Percentiles rank a stretch among this genome's conserved stretches.
Conservation (phyloP, 257 asterid genomes). For the Ophiorrhiza pumila region DNA sequence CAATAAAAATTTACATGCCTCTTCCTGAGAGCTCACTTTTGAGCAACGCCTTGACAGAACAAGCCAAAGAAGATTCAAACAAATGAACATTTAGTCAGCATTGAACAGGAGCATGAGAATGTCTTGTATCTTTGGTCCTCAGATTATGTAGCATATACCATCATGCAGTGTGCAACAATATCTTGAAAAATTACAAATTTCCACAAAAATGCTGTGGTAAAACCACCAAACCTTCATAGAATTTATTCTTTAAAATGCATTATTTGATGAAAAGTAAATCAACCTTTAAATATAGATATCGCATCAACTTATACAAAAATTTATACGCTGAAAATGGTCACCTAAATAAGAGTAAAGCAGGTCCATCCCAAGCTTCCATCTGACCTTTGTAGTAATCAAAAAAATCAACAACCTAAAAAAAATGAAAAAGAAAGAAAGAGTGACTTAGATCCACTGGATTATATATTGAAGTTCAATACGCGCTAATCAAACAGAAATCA, state of each 20-base stretch:
- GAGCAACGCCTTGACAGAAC: background rate
- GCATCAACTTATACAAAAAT: background rate
- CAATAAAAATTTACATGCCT: background rate
- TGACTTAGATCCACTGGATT: conserved; percentile 22
- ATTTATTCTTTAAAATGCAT: background rate
- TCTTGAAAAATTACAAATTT: background rate
- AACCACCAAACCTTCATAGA: background rate
- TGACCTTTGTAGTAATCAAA: conserved; percentile 98
- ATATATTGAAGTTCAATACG: conserved; percentile 4
- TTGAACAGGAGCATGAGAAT: background rate
- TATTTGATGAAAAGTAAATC: background rate
- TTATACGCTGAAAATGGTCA: conserved; percentile 26
- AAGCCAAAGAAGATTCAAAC: background rate
- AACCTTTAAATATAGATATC: background rate
- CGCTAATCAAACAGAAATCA: background rate
- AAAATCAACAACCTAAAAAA: conserved; percentile 75
- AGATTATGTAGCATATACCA: background rate
- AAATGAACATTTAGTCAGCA: background rate
- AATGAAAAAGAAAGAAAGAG: conserved; percentile 26
- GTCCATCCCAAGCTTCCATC: conserved; percentile 99
- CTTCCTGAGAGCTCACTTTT: background rate
- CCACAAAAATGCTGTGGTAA: background rate
- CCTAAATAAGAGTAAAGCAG: conserved; percentile 98
- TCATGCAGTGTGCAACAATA: background rate
- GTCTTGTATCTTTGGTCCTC: background rate